phyloP scores from a whole-genome alignment of 2,329 filamentous ascomycete genomes.

The Hortaea werneckii region DNA sequence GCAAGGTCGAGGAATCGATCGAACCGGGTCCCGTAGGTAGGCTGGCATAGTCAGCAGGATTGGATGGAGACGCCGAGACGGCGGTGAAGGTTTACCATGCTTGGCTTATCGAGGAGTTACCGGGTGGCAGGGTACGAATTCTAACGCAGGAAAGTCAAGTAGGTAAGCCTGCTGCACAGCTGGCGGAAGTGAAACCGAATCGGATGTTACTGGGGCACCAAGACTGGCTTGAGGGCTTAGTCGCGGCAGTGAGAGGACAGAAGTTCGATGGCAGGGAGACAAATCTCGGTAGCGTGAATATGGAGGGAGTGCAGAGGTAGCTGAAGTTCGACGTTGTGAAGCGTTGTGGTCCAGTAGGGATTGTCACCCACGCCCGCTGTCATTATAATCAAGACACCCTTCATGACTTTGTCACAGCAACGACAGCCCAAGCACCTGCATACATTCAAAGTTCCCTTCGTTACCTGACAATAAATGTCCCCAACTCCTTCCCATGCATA shows the following conservation, averaged over 20 bases:
- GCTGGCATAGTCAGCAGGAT: slow-evolving; percentile 14
- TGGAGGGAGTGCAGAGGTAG: background rate
- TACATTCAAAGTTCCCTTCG: no score
- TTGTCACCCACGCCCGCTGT: no score
- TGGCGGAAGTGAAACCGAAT: slow-evolving; percentile 23
- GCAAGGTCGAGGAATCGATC: slow-evolving; percentile 17
- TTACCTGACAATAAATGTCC: no score
- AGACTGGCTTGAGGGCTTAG: slow-evolving; percentile 28
- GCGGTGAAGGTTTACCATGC: slow-evolving; percentile 27
- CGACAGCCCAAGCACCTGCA: no score
- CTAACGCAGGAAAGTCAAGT: slow-evolving; percentile 29
- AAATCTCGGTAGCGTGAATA: slow-evolving; percentile 6
- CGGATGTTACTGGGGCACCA: slow-evolving; percentile 28
- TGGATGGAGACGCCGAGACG: slow-evolving; percentile 15
- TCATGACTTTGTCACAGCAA: no score
- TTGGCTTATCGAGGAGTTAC: slow-evolving; percentile 27
- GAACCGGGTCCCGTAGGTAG: slow-evolving; percentile 11
- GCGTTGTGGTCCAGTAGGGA: no score
- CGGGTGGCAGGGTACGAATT: slow-evolving; percentile 22
- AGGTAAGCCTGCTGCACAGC: slow-evolving; percentile 20
- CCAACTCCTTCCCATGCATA: no score
- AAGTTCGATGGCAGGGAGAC: slow-evolving; percentile 4
- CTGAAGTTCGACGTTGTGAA: no score
- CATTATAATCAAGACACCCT: no score
- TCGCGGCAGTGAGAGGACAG: slow-evolving; percentile 17